These are phyloP conservation scores for Coemansia furcata DNA, from an alignment of 192 early-diverging fungal genomes.

Conservation along the genomic window DNA sequence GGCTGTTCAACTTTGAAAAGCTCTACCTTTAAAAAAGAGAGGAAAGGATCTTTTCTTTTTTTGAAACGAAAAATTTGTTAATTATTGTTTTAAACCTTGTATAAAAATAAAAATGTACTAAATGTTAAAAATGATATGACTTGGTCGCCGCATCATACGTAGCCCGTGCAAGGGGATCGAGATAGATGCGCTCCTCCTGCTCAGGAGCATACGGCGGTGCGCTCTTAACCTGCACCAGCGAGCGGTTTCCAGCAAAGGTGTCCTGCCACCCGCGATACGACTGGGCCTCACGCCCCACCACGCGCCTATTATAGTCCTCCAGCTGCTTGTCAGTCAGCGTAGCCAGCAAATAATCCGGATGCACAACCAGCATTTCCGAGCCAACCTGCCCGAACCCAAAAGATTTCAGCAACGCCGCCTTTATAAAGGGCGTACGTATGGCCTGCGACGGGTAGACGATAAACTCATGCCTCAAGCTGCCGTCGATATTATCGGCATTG, in stretches of 20 bases:
- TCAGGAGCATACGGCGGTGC: constrained; percentile 23
- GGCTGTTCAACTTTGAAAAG: constrained; percentile 36
- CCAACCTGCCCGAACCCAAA: constrained; percentile 78
- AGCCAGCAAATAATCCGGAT: constrained; percentile 68
- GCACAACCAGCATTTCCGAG: constrained; percentile 66
- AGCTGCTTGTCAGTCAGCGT: constrained; percentile 13
- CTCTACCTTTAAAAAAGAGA: neutral
- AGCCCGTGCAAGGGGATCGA: constrained; percentile 26
- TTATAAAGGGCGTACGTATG: constrained; percentile 58
- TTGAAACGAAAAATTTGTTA: neutral
- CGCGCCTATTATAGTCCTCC: neutral
- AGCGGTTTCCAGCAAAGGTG: constrained; percentile 17
- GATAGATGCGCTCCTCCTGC: constrained; percentile 18
- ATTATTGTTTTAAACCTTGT: neutral
- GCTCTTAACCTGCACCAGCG: constrained; percentile 27
- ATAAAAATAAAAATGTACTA: neutral
- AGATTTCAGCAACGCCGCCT: constrained; percentile 65
- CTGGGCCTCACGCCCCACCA: neutral
- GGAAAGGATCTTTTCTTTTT: neutral
- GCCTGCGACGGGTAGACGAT: constrained; percentile 76
- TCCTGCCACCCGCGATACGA: constrained; percentile 45
- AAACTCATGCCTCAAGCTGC: constrained; percentile 70
- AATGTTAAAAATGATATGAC: constrained; percentile 25
- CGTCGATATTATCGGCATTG: constrained; percentile 57
- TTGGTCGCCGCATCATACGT: constrained; percentile 10